A percentile compares a stretch with the other conserved stretches of the same genome.
phyloP scores from a whole-genome alignment of 2,329 filamentous ascomycete genomes.

The Epichloe gansuensis region DNA sequence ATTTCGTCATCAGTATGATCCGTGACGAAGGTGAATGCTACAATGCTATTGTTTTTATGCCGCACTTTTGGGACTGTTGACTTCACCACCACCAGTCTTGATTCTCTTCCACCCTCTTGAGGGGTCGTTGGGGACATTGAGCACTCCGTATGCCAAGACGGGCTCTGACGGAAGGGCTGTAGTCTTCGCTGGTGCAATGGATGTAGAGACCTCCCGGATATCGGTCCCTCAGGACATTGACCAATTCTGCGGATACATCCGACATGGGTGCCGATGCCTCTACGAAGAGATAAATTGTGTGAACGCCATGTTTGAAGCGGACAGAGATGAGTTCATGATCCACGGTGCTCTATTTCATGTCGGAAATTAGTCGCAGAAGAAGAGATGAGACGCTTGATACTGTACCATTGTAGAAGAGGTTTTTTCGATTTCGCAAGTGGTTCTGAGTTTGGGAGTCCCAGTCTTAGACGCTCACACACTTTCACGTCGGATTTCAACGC shows the following conservation, averaged over 20 bases:
- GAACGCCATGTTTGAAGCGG: slow-evolving; percentile 59
- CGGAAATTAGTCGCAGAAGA: background rate
- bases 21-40: slow-evolving; percentile 37
- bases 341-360: slow-evolving; percentile 9
- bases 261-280: slow-evolving; percentile 45
- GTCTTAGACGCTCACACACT: background rate
- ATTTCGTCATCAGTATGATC: slow-evolving; percentile 27
- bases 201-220: slow-evolving; percentile 41
- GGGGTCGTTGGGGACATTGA: slow-evolving; percentile 32
- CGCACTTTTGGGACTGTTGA: slow-evolving; percentile 30
- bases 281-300: slow-evolving; percentile 58
- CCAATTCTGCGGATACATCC: slow-evolving; percentile 44
- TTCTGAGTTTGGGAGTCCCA: background rate
- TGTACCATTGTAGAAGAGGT: background rate
- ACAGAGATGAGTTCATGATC: slow-evolving; percentile 49
- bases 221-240: slow-evolving; percentile 43
- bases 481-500: background rate
- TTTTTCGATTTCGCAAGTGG: background rate
- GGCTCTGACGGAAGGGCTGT: slow-evolving; percentile 29
- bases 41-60: slow-evolving; percentile 32
- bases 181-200: slow-evolving; percentile 18
- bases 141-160: slow-evolving; percentile 34
- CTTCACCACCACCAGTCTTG: slow-evolving; percentile 20
- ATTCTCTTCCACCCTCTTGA: slow-evolving; percentile 38
- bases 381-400: background rate